Conservation (phyloP, 2,329 filamentous ascomycete species). For the Fusarium nelsonii region DNA sequence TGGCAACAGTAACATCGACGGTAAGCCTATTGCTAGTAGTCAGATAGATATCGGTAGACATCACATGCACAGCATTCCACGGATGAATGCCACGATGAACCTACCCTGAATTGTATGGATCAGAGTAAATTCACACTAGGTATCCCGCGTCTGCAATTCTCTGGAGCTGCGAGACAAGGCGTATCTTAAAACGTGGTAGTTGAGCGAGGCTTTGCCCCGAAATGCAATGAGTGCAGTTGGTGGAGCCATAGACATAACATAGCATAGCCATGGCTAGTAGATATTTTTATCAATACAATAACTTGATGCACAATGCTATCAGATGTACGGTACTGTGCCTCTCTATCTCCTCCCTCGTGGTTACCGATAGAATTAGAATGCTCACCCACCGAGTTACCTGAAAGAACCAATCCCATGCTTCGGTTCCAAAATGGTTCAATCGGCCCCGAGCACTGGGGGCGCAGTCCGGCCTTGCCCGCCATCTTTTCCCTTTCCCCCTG, state of each 20-base stretch:
- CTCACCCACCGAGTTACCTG: background rate
- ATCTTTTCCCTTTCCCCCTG: conserved; percentile 21
- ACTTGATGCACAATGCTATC: conserved; percentile 6
- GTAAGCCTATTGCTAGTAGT: background rate
- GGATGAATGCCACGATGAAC: conserved; percentile 21
- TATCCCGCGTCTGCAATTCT: conserved; percentile 28
- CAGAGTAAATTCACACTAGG: background rate
- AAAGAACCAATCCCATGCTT: conserved; percentile 40
- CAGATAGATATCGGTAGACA: conserved; percentile 10
- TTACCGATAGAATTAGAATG: conserved; percentile 1
- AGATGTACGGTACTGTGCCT: conserved; percentile 9
- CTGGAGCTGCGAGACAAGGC: conserved; percentile 29
- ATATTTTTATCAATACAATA: conserved; percentile 48
- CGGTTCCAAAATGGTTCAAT: conserved; percentile 38
- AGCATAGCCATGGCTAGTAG: conserved; percentile 10
- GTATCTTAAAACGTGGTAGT: conserved; percentile 29
- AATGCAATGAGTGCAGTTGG: conserved; percentile 17
- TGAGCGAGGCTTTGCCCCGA: conserved; percentile 30
- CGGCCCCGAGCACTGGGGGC: conserved; percentile 44
- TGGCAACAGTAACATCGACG: too few relatives aligned
- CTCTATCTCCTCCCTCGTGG: background rate
- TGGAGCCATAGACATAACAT: conserved; percentile 8
- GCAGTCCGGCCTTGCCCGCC: conserved; percentile 47
- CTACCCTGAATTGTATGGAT: conserved; percentile 21
- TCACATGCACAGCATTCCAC: conserved; percentile 43